Percentiles rank a stretch among this genome's conserved stretches.
Evolutionary conservation across 495 filamentous ascomycete genomes (phyloP).

Genomic region (Xylaria bambusicola): DNA sequence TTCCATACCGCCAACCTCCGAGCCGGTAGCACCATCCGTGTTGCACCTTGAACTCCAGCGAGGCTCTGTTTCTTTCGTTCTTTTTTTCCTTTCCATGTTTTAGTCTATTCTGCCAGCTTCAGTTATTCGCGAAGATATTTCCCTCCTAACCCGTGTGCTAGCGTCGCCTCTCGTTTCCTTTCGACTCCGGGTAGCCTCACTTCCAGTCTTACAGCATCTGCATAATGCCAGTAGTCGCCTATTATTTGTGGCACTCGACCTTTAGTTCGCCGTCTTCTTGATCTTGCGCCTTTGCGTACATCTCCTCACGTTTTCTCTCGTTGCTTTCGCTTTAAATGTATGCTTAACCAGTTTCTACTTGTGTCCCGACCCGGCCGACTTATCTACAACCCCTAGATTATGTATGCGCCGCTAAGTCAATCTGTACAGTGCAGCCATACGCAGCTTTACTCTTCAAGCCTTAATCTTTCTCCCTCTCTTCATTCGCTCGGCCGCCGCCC

Average conservation of each 20-base stretch:
- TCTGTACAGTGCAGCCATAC: constrained; percentile 4
- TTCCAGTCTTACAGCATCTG: constrained; percentile 38
- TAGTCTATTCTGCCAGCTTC: not conserved
- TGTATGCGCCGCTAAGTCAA: constrained; percentile 19
- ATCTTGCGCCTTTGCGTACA: constrained; percentile 11
- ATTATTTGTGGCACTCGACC: constrained; percentile 37
- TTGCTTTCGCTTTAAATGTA: constrained; percentile 20
- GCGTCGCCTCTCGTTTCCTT: constrained; percentile 22
- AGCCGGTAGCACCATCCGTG: not conserved
- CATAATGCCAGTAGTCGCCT: constrained; percentile 39
- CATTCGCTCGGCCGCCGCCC: constrained; percentile 2
- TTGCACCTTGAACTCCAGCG: not conserved
- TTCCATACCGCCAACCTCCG: constrained; percentile 14
- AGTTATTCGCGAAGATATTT: no score
- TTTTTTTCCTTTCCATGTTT: not conserved
- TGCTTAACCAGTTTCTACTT: constrained; percentile 14
- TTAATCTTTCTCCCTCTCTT: not conserved
- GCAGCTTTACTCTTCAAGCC: not conserved
- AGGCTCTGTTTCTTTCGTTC: not conserved
- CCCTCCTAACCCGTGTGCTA: constrained; percentile 17
- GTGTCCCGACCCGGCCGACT: not conserved
- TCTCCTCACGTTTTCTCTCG: constrained; percentile 11
- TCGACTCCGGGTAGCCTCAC: constrained; percentile 23
- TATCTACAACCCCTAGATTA: constrained; percentile 3
- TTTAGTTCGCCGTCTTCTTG: constrained; percentile 31